Evolutionary conservation across 2,329 filamentous ascomycete species (phyloP).

Genomic region (Fusarium oligoseptatum): DNA sequence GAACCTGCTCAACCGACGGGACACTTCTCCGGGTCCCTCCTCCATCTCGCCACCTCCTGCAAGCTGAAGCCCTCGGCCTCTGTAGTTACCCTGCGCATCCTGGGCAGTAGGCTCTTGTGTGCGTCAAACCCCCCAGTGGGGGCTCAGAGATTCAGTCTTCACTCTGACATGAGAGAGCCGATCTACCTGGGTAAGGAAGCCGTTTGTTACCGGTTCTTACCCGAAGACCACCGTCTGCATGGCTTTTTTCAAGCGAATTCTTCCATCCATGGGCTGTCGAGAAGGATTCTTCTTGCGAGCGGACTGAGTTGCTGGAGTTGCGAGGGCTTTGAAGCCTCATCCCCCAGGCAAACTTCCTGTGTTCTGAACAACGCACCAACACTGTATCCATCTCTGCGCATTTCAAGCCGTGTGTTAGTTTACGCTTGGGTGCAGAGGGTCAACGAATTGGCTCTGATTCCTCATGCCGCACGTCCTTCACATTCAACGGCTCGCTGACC

Average conservation of each 20-base stretch:
- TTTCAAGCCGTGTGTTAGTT: conserved; percentile 4
- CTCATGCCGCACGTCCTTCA: not conserved
- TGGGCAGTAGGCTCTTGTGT: not conserved
- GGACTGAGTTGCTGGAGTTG: conserved; percentile 10
- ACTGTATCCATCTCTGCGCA: not conserved
- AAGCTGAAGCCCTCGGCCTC: conserved; percentile 10
- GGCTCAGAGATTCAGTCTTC: not conserved
- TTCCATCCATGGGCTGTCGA: not conserved
- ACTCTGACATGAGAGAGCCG: not conserved
- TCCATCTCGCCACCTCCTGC: conserved; percentile 1
- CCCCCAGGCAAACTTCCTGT: not conserved
- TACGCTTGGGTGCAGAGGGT: not conserved
- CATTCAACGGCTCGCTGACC: not conserved
- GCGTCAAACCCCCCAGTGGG: not conserved
- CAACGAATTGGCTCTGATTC: not conserved
- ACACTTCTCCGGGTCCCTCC: not conserved
- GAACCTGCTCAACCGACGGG: not conserved
- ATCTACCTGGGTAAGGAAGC: not conserved
- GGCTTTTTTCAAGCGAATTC: not conserved
- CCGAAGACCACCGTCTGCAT: not conserved
- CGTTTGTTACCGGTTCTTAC: not conserved
- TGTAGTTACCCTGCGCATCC: not conserved
- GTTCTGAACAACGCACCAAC: not conserved
- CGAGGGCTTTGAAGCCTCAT: not conserved
- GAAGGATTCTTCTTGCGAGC: conserved; percentile 5